phyloP scores from a whole-genome alignment of 2,329 filamentous ascomycete genomes.

The Thelonectria rubi region DNA sequence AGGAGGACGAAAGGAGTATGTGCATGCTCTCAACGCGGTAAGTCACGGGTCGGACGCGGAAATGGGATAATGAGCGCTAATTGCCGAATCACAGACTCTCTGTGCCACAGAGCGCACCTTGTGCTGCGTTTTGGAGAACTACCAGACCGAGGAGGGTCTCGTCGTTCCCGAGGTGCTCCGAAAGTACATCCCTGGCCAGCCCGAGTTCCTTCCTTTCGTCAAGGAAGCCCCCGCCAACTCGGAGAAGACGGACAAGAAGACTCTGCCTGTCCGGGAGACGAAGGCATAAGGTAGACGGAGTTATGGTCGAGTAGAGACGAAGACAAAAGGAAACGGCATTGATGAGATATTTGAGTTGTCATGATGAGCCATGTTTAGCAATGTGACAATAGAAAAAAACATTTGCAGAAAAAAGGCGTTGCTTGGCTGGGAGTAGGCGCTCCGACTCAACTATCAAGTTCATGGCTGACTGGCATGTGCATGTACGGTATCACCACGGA shows the following conservation, averaged over 20 bases:
- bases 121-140: slow-evolving; percentile 97
- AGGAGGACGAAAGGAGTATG: slow-evolving; percentile 91
- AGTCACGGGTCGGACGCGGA: slow-evolving; percentile 16
- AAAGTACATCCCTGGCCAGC: slow-evolving; percentile 89
- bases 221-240: slow-evolving; percentile 84
- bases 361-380: slow-evolving; percentile 21
- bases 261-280: slow-evolving; percentile 40
- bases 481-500: slow-evolving; percentile 1
- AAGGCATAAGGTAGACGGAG: slow-evolving; percentile 34
- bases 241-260: slow-evolving; percentile 42
- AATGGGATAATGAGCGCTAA: slow-evolving; percentile 17
- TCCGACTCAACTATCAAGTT: not conserved
- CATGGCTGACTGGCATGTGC: slow-evolving; percentile 1
- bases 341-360: slow-evolving; percentile 15
- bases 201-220: slow-evolving; percentile 87
- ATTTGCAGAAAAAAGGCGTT: too few species aligned
- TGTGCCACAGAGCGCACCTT: slow-evolving; percentile 91
- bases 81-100: slow-evolving; percentile 61
- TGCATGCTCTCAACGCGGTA: slow-evolving; percentile 85
- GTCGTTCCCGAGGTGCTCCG: slow-evolving; percentile 83
- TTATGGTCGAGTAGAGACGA: slow-evolving; percentile 9
- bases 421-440: too few species aligned
- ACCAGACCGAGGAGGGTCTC: slow-evolving; percentile 88
- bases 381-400: slow-evolving; percentile 13
- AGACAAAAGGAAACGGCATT: slow-evolving; percentile 27